Conservation (phyloP, 148 eudicot species). For the Rhododendron ovatum region DNA sequence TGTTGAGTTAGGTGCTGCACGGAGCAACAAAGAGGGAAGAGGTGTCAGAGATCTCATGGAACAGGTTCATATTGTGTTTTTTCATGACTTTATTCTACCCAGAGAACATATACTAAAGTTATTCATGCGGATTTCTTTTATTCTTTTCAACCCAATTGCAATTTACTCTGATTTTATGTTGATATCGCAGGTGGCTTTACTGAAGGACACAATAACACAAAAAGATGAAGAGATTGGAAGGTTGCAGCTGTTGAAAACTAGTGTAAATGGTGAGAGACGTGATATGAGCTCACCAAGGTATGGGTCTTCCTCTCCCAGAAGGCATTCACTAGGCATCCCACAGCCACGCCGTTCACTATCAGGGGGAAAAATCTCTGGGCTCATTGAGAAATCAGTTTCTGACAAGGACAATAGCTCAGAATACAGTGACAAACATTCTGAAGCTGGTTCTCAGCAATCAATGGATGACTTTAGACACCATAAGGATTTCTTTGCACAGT, state of each 20-base stretch:
- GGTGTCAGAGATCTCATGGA: conserved; percentile 93
- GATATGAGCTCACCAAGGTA: conserved; percentile 33
- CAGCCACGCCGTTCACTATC: conserved; percentile 26
- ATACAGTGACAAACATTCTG: conserved; percentile 69
- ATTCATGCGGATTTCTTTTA: neutral
- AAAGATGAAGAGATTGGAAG: conserved; percentile 82
- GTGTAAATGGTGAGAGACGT: conserved; percentile 38
- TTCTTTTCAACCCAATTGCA: neutral
- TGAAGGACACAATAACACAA: conserved; percentile 63
- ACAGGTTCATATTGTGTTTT: conserved; percentile 45
- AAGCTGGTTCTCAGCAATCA: conserved; percentile 69
- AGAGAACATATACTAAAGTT: neutral
- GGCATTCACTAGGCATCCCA: conserved; percentile 50
- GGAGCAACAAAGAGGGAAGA: conserved; percentile 79
- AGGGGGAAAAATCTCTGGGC: conserved; percentile 29
- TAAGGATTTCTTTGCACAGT: conserved; percentile 41
- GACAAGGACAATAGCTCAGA: conserved; percentile 74
- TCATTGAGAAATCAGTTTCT: conserved; percentile 38
- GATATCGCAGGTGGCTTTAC: conserved; percentile 49
- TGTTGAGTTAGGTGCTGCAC: conserved; percentile 95
- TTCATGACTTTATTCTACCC: neutral
- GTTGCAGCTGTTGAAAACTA: conserved; percentile 40
- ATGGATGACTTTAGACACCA: conserved; percentile 52
- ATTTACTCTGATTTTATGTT: neutral
- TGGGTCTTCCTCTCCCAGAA: conserved; percentile 60